Evolutionary conservation across 331 rosid genomes (phyloP).

Genomic region (Quercus lobata): DNA sequence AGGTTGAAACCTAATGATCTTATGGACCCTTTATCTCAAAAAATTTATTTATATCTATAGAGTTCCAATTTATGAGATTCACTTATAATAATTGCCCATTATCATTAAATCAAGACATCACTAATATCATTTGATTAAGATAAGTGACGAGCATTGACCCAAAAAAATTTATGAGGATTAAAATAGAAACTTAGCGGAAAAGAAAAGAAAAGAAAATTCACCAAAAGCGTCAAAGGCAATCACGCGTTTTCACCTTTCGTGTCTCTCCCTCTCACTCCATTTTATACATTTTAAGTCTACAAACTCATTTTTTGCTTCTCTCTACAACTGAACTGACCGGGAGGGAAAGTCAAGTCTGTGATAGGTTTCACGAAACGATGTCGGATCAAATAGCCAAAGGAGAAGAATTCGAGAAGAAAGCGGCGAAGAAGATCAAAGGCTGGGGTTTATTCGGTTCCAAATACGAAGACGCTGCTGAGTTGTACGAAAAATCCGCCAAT

Average conservation of each 20-base stretch:
- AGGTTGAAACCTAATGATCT: too few relatives aligned
- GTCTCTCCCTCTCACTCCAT: not conserved
- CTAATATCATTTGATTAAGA: too few relatives aligned
- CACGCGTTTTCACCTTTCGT: not conserved
- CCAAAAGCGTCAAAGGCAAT: not conserved
- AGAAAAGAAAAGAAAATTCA: too few relatives aligned
- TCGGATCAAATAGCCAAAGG: conserved; percentile 34
- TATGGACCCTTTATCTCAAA: too few relatives aligned
- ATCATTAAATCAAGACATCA: too few relatives aligned
- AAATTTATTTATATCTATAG: too few relatives aligned
- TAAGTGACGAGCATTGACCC: too few relatives aligned
- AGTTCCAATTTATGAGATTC: too few relatives aligned
- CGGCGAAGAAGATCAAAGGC: conserved; percentile 41
- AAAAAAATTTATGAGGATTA: too few relatives aligned
- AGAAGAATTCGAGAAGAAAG: conserved; percentile 41
- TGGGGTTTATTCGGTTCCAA: conserved; percentile 40
- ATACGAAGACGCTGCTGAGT: conserved; percentile 49
- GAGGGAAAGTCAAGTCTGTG: not conserved
- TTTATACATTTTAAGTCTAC: too few relatives aligned
- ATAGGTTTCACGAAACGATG: conserved; percentile 6
- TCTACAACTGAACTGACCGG: not conserved
- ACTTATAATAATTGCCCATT: too few relatives aligned
- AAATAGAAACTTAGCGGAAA: too few relatives aligned
- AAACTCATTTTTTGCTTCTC: not conserved
- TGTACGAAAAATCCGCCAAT: conserved; percentile 47